Evolutionary conservation across 345 rosid genomes (phyloP).

Genomic region (Pistacia integerrima): DNA sequence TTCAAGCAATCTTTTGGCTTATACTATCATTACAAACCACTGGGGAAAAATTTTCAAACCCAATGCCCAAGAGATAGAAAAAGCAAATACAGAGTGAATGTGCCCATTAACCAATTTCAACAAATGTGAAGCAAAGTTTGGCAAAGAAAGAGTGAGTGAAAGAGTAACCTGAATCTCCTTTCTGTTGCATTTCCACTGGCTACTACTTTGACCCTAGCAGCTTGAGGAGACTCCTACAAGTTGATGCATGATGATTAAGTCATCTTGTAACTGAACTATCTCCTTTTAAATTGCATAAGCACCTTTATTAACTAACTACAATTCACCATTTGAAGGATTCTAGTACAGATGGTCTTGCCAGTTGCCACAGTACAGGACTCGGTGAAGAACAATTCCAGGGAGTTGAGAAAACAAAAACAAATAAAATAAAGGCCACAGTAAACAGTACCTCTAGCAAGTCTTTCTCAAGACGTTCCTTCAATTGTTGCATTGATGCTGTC

Average conservation of each 20-base stretch:
- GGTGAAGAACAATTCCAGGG: not conserved
- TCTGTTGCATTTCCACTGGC: conserved; percentile 95
- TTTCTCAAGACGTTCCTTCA: conserved; percentile 98
- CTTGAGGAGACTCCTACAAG: conserved; percentile 95
- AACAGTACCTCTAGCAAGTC: conserved; percentile 84
- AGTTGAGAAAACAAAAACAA: not conserved
- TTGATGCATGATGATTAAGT: conserved; percentile 21
- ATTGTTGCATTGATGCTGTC: conserved; percentile 97
- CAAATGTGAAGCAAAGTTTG: not conserved
- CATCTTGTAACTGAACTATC: conserved; percentile 3
- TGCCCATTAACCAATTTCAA: not conserved
- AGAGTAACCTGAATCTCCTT: conserved; percentile 86
- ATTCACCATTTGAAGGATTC: not conserved
- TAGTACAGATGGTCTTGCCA: not conserved
- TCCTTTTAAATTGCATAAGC: not conserved
- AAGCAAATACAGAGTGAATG: conserved; percentile 2
- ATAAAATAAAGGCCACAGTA: not conserved
- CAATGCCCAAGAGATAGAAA: not conserved
- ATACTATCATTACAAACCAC: not conserved
- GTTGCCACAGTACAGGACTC: not conserved
- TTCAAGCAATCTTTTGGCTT: not conserved
- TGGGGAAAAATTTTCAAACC: not conserved
- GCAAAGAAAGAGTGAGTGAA: not conserved
- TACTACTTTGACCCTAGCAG: conserved; percentile 95
- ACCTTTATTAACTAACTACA: conserved; percentile 1